phyloP scores from a whole-genome alignment of 441 rosid genomes.

The Gossypium lobatum region DNA sequence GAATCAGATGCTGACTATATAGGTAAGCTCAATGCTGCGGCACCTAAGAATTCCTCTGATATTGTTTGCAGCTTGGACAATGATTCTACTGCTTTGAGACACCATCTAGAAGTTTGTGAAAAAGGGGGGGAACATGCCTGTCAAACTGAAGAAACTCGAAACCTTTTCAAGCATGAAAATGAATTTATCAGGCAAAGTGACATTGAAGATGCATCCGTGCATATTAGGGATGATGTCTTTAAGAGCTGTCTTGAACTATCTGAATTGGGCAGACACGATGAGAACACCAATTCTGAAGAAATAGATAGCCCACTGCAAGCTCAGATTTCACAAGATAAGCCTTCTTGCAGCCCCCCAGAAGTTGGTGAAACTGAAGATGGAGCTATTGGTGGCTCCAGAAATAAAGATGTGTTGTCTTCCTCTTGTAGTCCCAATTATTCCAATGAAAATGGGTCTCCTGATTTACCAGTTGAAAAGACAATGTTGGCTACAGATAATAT shows the following conservation, averaged over 20 bases:
- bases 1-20: conserved; percentile 45
- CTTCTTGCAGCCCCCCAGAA: conserved; percentile 17
- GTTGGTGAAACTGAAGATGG: conserved; percentile 29
- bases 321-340: conserved; percentile 22
- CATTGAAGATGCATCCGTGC: conserved; percentile 26
- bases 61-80: conserved; percentile 16
- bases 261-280: conserved; percentile 33
- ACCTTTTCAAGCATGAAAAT: conserved; percentile 19
- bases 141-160: conserved; percentile 21
- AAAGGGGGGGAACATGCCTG: conserved; percentile 30
- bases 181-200: conserved; percentile 16
- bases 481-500: conserved; percentile 12
- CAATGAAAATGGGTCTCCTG: conserved; percentile 10
- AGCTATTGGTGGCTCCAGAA: conserved; percentile 17
- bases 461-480: conserved; percentile 18
- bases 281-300: conserved; percentile 23
- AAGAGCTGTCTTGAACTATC: conserved; percentile 42
- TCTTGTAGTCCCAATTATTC: conserved; percentile 16
- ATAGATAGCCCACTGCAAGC: conserved; percentile 22
- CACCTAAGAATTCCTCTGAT: conserved; percentile 22
- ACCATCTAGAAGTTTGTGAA: conserved; percentile 25
- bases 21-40: conserved; percentile 33
- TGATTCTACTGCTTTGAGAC: conserved; percentile 19
- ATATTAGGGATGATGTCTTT: conserved; percentile 30
- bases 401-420: conserved; percentile 20